Conservation (phyloP, 495 filamentous ascomycete species). For the Neurospora sp. region DNA sequence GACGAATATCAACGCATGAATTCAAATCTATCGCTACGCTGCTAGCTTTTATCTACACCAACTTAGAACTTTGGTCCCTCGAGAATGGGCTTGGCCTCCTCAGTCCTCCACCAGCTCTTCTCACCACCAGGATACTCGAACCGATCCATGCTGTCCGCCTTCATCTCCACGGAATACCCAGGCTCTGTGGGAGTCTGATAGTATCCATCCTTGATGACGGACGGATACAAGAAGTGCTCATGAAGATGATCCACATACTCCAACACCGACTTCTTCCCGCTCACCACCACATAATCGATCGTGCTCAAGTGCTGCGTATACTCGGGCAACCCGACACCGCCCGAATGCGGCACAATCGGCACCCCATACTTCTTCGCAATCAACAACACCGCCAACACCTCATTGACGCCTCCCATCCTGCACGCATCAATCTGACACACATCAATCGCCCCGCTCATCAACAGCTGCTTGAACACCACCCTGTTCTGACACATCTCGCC, state of each 20-base stretch:
- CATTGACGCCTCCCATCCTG: conserved; percentile 84
- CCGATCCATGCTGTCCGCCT: conserved; percentile 70
- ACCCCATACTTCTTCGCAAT: conserved; percentile 80
- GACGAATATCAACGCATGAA: not conserved
- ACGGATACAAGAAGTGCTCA: conserved; percentile 82
- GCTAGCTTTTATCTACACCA: not conserved
- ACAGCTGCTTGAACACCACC: conserved; percentile 87
- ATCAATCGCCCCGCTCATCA: conserved; percentile 70
- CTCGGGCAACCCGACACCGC: conserved; percentile 85
- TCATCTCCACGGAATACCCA: conserved; percentile 92
- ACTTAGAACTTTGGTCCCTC: conserved; percentile 43
- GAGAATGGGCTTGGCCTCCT: conserved; percentile 57
- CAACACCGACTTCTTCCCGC: conserved; percentile 67
- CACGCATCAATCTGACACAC: conserved; percentile 90
- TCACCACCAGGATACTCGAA: conserved; percentile 70
- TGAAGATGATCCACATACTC: conserved; percentile 93
- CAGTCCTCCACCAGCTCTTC: conserved; percentile 72
- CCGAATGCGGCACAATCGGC: conserved; percentile 80
- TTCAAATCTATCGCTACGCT: not conserved
- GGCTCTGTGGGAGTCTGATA: conserved; percentile 76
- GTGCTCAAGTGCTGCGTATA: conserved; percentile 92
- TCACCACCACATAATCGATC: conserved; percentile 87
- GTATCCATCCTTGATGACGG: conserved; percentile 72
- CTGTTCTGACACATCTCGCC: conserved; percentile 97
- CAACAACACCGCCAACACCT: conserved; percentile 82